These are phyloP conservation scores for Floccularia luteovirens DNA, from an alignment of 768 basidiomycete genomes.

Conservation along the genomic window DNA sequence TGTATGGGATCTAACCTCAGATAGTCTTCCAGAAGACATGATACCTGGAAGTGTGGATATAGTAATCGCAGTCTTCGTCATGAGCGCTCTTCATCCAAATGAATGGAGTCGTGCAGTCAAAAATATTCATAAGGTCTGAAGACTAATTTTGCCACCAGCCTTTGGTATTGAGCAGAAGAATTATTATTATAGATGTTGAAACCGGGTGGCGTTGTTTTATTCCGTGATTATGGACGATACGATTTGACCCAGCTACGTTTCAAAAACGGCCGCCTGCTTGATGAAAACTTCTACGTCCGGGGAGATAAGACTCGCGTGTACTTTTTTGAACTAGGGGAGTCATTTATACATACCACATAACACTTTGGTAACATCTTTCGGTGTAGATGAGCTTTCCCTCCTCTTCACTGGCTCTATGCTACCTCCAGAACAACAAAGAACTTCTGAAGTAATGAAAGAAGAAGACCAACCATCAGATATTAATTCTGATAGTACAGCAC, in stretches of 20 bases:
- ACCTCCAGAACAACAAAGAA: slow-evolving; percentile 17
- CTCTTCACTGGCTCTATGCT: slow-evolving; percentile 63
- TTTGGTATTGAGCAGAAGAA: not conserved
- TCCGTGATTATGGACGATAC: slow-evolving; percentile 93
- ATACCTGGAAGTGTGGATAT: slow-evolving; percentile 74
- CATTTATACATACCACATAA: not conserved
- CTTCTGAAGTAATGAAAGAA: not conserved
- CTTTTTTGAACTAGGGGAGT: slow-evolving; percentile 83
- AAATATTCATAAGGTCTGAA: slow-evolving; percentile 67
- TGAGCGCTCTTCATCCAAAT: slow-evolving; percentile 87
- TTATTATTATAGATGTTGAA: slow-evolving; percentile 63
- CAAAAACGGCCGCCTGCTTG: slow-evolving; percentile 78
- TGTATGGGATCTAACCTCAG: slow-evolving; percentile 87
- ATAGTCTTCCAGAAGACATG: slow-evolving; percentile 55
- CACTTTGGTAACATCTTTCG: not conserved
- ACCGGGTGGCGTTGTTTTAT: slow-evolving; percentile 75
- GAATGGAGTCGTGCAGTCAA: slow-evolving; percentile 84
- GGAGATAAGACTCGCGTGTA: slow-evolving; percentile 98
- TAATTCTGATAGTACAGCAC: no score
- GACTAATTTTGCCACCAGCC: not conserved
- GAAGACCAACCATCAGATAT: not conserved
- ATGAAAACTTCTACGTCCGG: slow-evolving; percentile 92
- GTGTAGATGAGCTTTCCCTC: slow-evolving; percentile 66
- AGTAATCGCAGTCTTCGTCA: slow-evolving; percentile 86
- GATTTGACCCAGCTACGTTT: slow-evolving; percentile 95